Percentiles rank a stretch among this genome's conserved stretches.
Evolutionary conservation across 2,329 filamentous ascomycete genomes (phyloP).

Genomic region (Aspergillus sp.): DNA sequence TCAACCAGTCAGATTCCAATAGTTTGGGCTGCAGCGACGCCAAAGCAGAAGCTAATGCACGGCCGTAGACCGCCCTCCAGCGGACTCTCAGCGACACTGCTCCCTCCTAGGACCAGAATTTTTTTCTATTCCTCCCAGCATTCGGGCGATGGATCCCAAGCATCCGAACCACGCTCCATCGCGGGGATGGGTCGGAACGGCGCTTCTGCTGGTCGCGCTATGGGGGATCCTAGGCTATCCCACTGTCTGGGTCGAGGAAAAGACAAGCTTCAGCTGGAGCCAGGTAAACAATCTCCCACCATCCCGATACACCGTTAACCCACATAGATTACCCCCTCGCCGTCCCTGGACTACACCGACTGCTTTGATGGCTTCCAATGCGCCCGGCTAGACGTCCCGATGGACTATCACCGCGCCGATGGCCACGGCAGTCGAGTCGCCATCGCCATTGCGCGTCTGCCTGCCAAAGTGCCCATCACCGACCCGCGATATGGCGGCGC

Average conservation of each 20-base stretch:
- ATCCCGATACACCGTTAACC: background rate
- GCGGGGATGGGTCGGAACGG: no score
- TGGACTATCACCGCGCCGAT: slow-evolving; percentile 45
- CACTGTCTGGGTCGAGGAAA: background rate
- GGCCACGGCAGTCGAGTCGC: slow-evolving; percentile 33
- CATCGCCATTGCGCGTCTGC: slow-evolving; percentile 48
- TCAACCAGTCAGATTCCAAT: no score
- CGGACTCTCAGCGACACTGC: no score
- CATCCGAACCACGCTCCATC: no score
- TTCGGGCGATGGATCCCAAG: no score
- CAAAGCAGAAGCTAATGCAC: no score
- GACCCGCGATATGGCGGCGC: slow-evolving; percentile 48
- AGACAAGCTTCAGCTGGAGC: slow-evolving; percentile 11
- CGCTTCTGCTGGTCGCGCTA: slow-evolving; percentile 8
- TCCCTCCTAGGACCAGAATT: no score
- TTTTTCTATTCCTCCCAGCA: no score
- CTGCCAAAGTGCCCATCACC: slow-evolving; percentile 41
- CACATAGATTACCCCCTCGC: slow-evolving; percentile 26
- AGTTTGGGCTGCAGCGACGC: no score
- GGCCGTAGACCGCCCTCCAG: no score
- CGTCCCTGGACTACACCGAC: slow-evolving; percentile 33
- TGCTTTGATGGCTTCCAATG: slow-evolving; percentile 51
- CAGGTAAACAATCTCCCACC: slow-evolving; percentile 6
- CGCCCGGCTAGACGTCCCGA: slow-evolving; percentile 49
- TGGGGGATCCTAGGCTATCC: background rate